phyloP scores from a whole-genome alignment of 345 rosid genomes.

The Lenwebbia sp. region DNA sequence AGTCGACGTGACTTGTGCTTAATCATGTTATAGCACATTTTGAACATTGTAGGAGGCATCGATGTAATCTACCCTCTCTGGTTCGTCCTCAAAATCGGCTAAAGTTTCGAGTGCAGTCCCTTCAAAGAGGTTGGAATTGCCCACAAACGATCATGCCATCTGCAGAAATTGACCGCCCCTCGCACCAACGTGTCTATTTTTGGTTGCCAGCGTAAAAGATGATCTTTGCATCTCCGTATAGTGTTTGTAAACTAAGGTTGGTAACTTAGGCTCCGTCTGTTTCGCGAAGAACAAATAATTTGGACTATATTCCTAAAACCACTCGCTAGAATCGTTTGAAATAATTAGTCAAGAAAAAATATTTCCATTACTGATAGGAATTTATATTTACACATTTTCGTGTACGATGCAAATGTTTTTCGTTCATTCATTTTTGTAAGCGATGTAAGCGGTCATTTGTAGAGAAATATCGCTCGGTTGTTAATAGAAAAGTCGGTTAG shows the following conservation, averaged over 20 bases:
- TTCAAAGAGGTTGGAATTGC: not conserved
- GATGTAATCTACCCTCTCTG: not conserved
- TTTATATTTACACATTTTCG: no score
- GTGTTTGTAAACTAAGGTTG: not conserved
- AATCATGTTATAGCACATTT: not conserved
- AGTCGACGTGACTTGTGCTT: not conserved
- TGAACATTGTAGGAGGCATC: not conserved
- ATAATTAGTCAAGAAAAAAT: no score
- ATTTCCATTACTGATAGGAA: no score
- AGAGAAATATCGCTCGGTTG: no score
- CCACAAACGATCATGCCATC: not conserved
- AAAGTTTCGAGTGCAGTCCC: not conserved
- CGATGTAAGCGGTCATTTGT: no score
- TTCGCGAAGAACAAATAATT: no score
- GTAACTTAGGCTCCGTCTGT: not conserved
- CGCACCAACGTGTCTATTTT: not conserved
- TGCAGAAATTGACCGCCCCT: not conserved
- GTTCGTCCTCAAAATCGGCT: not conserved
- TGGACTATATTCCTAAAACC: no score
- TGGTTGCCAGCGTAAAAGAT: no score
- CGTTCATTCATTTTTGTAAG: no score
- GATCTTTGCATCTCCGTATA: no score
- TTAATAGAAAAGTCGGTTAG: not conserved
- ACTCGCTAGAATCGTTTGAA: no score
- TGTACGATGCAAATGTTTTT: no score